phyloP scores from a whole-genome alignment of 129 eudicot species.

The sunflower (Helianthus annuus) region DNA sequence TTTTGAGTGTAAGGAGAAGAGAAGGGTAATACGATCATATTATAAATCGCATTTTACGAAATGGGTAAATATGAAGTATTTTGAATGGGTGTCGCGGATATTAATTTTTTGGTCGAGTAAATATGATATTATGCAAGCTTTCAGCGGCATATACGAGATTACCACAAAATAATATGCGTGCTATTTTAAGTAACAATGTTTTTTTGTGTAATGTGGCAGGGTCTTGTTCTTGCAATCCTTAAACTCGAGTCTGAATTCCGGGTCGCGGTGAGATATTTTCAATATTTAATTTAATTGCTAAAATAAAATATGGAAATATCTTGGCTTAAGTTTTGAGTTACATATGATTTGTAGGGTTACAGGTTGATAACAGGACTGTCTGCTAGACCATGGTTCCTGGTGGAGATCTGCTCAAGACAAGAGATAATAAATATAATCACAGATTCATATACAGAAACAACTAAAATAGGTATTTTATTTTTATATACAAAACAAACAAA shows the following conservation, averaged over 20 bases:
- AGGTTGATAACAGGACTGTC: slow-evolving; percentile 73
- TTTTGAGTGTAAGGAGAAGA: neutral
- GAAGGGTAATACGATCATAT: neutral
- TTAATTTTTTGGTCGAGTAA: neutral
- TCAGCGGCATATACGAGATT: neutral
- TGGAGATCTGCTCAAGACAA: slow-evolving; percentile 81
- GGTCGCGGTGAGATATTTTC: slow-evolving; percentile 57
- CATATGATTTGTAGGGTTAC: slow-evolving; percentile 55
- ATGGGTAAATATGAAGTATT: neutral
- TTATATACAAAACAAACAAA: neutral
- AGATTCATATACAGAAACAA: slow-evolving; percentile 63
- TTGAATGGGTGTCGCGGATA: no score
- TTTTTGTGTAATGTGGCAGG: slow-evolving; percentile 51
- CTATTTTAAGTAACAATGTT: neutral
- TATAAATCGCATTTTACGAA: neutral
- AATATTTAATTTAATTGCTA: slow-evolving; percentile 2
- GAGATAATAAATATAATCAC: slow-evolving; percentile 72
- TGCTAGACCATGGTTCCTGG: slow-evolving; percentile 83
- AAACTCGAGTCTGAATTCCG: slow-evolving; percentile 86
- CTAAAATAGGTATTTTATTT: slow-evolving; percentile 55
- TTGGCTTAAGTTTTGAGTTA: slow-evolving; percentile 11
- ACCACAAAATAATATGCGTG: neutral
- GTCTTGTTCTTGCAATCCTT: slow-evolving; percentile 73
- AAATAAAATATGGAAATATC: neutral
- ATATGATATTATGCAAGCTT: neutral